Base-by-base conservation (phyloP, 2,329 filamentous ascomycete genomes). In the Graphilbum sp. region DNA sequence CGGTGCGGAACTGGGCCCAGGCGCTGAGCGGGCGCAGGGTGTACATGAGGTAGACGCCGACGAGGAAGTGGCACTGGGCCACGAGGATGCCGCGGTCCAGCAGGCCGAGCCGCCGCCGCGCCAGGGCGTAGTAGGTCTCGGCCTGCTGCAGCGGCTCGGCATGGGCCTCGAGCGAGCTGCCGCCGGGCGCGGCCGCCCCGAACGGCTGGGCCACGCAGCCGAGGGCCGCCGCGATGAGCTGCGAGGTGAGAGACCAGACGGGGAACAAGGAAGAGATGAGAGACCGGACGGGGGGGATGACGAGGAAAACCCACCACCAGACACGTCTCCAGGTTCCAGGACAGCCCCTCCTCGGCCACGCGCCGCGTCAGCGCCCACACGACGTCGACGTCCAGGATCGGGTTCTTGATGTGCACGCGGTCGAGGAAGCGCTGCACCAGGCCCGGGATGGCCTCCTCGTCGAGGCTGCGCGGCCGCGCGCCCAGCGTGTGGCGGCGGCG, bases 391-490 rank as follows among this genome's bases (percentile, higher is more conserved):
- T 39, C 37, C 24, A 39, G 37, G 27, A 39, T 39, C 31, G 37
- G 23, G 29, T 39, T 39, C 15, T 35, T 34, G 24, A 25, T 35
- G 32, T 39, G 37, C 6, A 39, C 38, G 36, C 42, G 18, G 5
- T 38, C 30, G 18, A 38, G 18, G 32, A 36, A 36, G 25, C 35
- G 16, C 24, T 36, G 24, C 17, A 36, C 17, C 16, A 36, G 19
- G 9, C n/a, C 10, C 13, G 35, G 35, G 17, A 36, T 36, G 35
- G 13, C 13, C 18, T 36, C 35, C 9, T 36, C 21, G 25, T 36
- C 35, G 19, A 31, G 4, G 5, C 7, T 10, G 30, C 30, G 30
- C 30, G n/a, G 16, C 30, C 17, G 30, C n/a, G 4, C n/a, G 10
- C 17, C 6, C 5, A 13, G 13, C 7, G 27, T 19, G 11, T 7